Base-by-base conservation (phyloP, 768 basidiomycete genomes). In the Leucocoprinus sp. region DNA sequence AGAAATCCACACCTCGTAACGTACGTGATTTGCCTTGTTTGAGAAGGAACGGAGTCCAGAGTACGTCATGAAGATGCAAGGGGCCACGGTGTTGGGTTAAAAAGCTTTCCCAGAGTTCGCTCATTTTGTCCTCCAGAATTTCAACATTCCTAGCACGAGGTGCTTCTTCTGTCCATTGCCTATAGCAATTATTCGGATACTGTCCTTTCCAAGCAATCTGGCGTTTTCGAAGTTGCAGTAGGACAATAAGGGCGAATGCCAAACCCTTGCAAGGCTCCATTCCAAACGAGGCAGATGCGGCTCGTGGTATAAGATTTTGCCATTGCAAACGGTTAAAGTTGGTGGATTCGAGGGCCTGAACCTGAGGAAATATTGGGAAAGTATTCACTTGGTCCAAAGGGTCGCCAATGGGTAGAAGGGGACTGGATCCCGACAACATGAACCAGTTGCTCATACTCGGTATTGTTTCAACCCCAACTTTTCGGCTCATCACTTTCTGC, bases 11-110 rank as follows among this genome's bases (percentile, higher is more conserved):
- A 64, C 70, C 70, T 60, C 66, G 58, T 24, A 60, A 39, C 23
- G 43, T 21, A 17, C 41, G 42, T 3, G 36, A 3, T 6, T 52
- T 53, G 17, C 50, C 55, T 11, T 64, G 57, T 37, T 64, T 58
- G 21, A 64, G 45, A 3, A 62, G 62, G 47, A 76, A 76, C 8
- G 56, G 46, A 4, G 63, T 60, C 78, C 78, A 80, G 21, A 81
- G 55, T 9, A 71, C 61, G 3, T 64, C 63, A 40, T 75, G 65
- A 14, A 80, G 61, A 43, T 78, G 71, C 18, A 53, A 55, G 8
- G 62, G 50, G 17, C 58, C 63, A 14, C 68, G 67, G 42, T 66
- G 64, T 15, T 63, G 65, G 12, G 57, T 50, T 8, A 79, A 58
- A 53, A 74, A 79, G 12, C 55, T 45, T 4, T 55, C 51, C 75